Base-by-base conservation (phyloP, 192 early-diverging fungal genomes). In the Rhizoclosmatium globosum region DNA sequence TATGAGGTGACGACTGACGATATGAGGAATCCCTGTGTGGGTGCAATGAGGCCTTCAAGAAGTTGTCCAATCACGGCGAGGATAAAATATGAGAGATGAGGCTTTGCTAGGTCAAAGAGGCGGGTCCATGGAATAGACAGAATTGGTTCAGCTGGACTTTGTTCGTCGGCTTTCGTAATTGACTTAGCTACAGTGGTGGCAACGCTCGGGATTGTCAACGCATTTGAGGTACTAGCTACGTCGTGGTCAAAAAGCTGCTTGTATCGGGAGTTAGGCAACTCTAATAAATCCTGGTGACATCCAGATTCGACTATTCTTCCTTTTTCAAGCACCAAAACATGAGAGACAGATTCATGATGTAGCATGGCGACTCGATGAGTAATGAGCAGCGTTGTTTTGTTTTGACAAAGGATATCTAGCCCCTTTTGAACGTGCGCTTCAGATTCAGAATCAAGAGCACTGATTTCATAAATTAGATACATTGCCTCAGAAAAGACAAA, bases 1-100 rank as follows among this genome's bases (percentile, higher is more conserved):
- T 69, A 69, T 43, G 67, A 69, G 42, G 67, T 47, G 17, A 69
- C 67, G 17, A 69, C 67, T 11, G 41, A 69, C 17, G 67, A 69
- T 46, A 69, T 69, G 23, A 69, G 67, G 47, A 47, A 69, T 0
- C 67, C 67, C 45, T 69, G 39, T 7, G 45, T 31, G 11, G 67
- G 67, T 13, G 45, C 31, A 44, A 69, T 69, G 23, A 69, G 67
- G n/a, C 67, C 67, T 69, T 69, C 67, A 9, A 69, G 67, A n/a
- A 69, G 67, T 23, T 13, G 17, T n/a, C 67, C 67, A 17, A 69
- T 3, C 9, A 46, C 42, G 17, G 39, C 67, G 9, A 69, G 9
- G 17, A 69, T n/a, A 44, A 69, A 31, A 31, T 31, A 31, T 31
- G 31, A 31, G 31, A 31, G 31, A 31, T 31, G 31, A 31, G 31